Evolutionary conservation across 768 basidiomycete genomes (phyloP), one percentile per base, ranked within the genome.

Genomic region (Trametes coccinea): DNA sequence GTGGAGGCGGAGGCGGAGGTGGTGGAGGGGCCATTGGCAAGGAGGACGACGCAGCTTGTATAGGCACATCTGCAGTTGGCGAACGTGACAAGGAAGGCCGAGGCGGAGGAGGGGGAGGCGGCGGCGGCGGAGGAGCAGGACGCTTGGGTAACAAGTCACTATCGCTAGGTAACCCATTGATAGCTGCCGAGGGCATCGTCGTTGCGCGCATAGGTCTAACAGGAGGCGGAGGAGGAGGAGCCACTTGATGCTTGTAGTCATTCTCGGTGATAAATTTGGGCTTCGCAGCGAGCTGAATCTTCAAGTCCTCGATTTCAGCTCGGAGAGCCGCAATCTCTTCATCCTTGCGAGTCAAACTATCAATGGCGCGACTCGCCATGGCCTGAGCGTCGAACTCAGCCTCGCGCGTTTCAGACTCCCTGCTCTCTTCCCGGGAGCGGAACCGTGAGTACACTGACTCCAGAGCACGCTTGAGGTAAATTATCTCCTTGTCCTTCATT

Each of bases 381-480:
- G 79, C 67, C 56, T 88, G 83, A 2, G 89, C 82, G 66, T 93
- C 89, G 50, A 88, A 70, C 51, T 85, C 84, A 0, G 79, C 73
- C 50, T 72, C 78, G 46, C 78, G 79, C 8, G 29, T 59, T n/a
- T 64, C 62, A 3, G 54, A 51, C 52, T 82, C 80, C 47, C 80
- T 75, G 29, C 69, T 69, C 67, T 87, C 84, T 67, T 84, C 82
- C 46, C 82, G 74, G 5, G 82, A 78, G 5, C 82, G 79, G 71
- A 95, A 89, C n/a, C 90, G 82, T 10, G 87, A 87, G 72, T 92
- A 92, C 4, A 95, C 89, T 6, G 90, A 89, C 72, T 94, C 92
- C 40, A 97, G 77, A n/a, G 92, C 90, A 13, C 89, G 87, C 69
- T 93, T 92, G 41, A 95, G 80, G 67, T 88, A 91, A 0, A 81